Conservation (phyloP, 2,329 filamentous ascomycete genomes). For the Diaporthe helianthi region DNA sequence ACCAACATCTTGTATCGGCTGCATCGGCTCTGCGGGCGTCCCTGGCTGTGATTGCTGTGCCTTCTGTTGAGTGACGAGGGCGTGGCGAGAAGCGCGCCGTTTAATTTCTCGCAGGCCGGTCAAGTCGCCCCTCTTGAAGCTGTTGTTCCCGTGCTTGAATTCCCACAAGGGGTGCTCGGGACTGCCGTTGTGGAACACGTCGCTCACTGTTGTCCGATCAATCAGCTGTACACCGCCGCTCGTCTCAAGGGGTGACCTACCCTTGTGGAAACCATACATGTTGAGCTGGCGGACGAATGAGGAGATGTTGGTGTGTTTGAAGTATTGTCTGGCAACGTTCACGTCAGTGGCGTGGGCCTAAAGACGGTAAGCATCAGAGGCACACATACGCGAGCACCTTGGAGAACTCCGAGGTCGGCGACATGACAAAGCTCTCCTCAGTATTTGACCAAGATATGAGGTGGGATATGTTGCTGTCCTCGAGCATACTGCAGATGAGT, state of each 20-base stretch:
- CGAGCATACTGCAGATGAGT: constrained; percentile 80
- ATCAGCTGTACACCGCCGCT: constrained; percentile 37
- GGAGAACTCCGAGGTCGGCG: constrained; percentile 94
- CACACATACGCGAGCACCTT: constrained; percentile 90
- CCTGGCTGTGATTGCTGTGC: constrained; percentile 78
- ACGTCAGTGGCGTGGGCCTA: constrained; percentile 34
- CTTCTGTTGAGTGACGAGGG: constrained; percentile 87
- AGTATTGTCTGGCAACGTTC: constrained; percentile 78
- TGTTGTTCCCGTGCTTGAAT: constrained; percentile 97
- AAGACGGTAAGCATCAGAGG: constrained; percentile 33
- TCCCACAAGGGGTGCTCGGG: constrained; percentile 97
- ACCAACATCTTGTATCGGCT: constrained; percentile 69
- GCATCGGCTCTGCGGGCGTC: constrained; percentile 82
- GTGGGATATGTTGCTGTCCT: constrained; percentile 91
- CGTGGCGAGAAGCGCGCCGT: constrained; percentile 88
- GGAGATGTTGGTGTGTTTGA: constrained; percentile 99
- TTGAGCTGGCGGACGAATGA: constrained; percentile 98
- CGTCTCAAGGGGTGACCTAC: constrained; percentile 52
- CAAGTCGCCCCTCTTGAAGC: constrained; percentile 93
- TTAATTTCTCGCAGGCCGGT: constrained; percentile 94
- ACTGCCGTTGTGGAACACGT: constrained; percentile 95
- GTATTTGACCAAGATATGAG: constrained; percentile 95
- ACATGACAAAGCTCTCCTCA: constrained; percentile 99
- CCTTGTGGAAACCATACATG: constrained; percentile 99
- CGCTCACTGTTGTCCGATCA: constrained; percentile 73